Evolutionary conservation across 2,329 filamentous ascomycete genomes (phyloP).

Genomic region (Penicillium sp.): DNA sequence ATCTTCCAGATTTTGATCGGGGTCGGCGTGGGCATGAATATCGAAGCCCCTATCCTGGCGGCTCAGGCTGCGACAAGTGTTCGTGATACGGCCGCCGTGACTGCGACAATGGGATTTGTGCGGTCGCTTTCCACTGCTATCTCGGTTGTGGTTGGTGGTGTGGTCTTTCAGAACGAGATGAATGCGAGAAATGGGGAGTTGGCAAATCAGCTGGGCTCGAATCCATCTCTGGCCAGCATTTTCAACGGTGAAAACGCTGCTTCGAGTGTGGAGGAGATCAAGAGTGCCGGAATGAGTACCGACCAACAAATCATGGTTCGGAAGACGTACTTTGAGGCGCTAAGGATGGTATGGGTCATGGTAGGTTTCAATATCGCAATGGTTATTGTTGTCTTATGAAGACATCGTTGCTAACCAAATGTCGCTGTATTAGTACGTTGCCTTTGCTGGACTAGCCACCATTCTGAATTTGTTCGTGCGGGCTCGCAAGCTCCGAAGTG

Average conservation of each 20-base stretch:
- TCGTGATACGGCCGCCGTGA: conserved; percentile 53
- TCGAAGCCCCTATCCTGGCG: conserved; percentile 56
- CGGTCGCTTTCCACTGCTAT: conserved; percentile 56
- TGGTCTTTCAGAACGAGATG: conserved; percentile 46
- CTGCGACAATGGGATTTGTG: conserved; percentile 57
- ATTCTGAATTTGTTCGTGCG: conserved; percentile 2
- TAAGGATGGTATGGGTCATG: conserved; percentile 5
- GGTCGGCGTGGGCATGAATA: conserved; percentile 56
- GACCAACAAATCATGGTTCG: conserved; percentile 3
- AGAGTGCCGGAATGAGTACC: not conserved
- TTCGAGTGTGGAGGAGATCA: conserved; percentile 5
- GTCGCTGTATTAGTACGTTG: conserved; percentile 1
- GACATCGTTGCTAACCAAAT: not conserved
- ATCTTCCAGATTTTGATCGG: conserved; percentile 54
- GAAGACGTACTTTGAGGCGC: conserved; percentile 6
- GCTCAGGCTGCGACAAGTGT: conserved; percentile 49
- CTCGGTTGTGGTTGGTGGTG: conserved; percentile 56
- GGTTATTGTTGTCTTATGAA: not conserved
- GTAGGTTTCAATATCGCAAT: not conserved
- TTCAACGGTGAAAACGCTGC: conserved; percentile 2
- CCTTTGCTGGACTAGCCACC: conserved; percentile 4
- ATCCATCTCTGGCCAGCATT: not conserved
- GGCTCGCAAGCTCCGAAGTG: conserved; percentile 2
- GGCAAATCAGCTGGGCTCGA: conserved; percentile 3
- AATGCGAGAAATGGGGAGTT: conserved; percentile 10